Conservation (phyloP, 306 rosid genomes). For the Cucurbita argyrosperma region DNA sequence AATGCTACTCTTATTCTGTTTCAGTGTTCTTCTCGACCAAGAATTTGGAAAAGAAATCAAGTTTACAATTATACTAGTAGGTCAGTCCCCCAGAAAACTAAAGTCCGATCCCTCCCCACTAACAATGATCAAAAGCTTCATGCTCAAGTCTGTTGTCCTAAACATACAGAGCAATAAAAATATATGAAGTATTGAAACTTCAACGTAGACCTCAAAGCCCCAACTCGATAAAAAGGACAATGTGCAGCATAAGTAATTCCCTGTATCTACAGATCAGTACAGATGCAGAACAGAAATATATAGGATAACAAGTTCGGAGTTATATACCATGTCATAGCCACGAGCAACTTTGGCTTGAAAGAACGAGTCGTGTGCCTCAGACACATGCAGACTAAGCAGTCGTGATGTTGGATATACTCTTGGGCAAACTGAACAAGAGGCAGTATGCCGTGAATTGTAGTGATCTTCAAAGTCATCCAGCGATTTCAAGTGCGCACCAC, state of each 20-base stretch:
- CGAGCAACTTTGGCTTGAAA: slow-evolving; percentile 87
- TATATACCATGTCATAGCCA: slow-evolving; percentile 61
- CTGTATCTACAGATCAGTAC: neutral
- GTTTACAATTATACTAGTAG: neutral
- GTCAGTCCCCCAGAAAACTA: neutral
- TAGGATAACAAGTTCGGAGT: neutral
- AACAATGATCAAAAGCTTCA: neutral
- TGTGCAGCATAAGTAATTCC: neutral
- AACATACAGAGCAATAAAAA: neutral
- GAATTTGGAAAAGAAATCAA: neutral
- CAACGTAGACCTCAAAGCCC: neutral
- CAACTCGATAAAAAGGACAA: neutral
- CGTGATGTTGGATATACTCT: slow-evolving; percentile 78
- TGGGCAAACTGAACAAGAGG: slow-evolving; percentile 75
- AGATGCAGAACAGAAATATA: neutral
- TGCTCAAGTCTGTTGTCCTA: neutral
- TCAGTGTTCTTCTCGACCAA: neutral
- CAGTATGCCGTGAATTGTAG: slow-evolving; percentile 72
- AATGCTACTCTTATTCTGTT: neutral
- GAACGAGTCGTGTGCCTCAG: slow-evolving; percentile 89
- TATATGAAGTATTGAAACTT: neutral
- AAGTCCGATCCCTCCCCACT: neutral
- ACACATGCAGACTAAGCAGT: slow-evolving; percentile 68
- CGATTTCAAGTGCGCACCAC: slow-evolving; percentile 53
- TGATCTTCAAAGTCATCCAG: slow-evolving; percentile 82